phyloP scores from a whole-genome alignment of 768 basidiomycete species.

The Suillus brevipes region DNA sequence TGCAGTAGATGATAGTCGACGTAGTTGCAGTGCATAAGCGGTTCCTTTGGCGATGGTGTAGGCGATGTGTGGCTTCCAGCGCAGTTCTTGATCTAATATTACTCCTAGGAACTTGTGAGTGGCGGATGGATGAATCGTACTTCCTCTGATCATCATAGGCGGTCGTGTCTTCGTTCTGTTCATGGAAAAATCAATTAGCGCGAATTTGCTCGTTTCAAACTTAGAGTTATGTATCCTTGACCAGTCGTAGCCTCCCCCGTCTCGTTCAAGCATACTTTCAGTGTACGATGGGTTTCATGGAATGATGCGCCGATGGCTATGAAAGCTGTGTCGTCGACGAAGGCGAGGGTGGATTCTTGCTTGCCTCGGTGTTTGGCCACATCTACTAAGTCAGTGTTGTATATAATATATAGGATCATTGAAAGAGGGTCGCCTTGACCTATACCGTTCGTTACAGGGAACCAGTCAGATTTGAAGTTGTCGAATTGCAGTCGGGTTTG shows the following conservation, averaged over 20 bases:
- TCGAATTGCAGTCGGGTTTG: slow-evolving; percentile 28
- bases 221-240: slow-evolving; percentile 15
- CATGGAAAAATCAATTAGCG: slow-evolving; percentile 6
- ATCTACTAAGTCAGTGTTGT: slow-evolving; percentile 23
- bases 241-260: slow-evolving; percentile 15
- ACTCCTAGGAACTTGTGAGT: not conserved
- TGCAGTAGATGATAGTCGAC: no score
- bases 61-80: not conserved
- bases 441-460: slow-evolving; percentile 22
- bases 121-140: accelerated
- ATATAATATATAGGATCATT: slow-evolving; percentile 25
- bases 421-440: slow-evolving; percentile 31
- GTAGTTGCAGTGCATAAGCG: not conserved
- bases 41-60: not conserved
- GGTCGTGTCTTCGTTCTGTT: not conserved
- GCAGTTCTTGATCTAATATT: not conserved
- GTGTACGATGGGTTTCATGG: no score
- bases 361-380: not conserved
- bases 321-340: slow-evolving; percentile 28
- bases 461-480: slow-evolving; percentile 22
- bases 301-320: slow-evolving; percentile 20
- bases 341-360: slow-evolving; percentile 7
- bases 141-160: not conserved
- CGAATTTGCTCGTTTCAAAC: slow-evolving; percentile 18
- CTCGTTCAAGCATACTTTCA: slow-evolving; percentile 15